phyloP scores from a whole-genome alignment of 345 rosid genomes.

The Lepidium sativum region DNA sequence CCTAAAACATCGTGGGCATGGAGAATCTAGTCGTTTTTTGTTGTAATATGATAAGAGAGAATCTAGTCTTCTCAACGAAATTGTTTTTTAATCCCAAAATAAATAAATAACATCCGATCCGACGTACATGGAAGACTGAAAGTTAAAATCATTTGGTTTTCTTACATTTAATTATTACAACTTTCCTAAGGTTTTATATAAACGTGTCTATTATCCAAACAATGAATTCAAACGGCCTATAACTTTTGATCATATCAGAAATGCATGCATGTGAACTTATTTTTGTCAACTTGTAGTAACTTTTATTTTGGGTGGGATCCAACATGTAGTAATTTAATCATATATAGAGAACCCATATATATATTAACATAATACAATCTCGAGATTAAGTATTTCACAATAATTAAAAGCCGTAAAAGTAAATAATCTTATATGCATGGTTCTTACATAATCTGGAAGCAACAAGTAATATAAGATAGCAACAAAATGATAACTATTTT shows the following conservation, averaged over 20 bases:
- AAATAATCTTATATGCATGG: no score
- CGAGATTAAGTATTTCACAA: no score
- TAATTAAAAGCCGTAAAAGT: no score
- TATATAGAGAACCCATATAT: no score
- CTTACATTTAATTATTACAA: background rate
- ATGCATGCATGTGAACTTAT: conserved; percentile 2
- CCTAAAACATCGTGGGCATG: background rate
- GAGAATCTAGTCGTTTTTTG: background rate
- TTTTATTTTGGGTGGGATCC: no score
- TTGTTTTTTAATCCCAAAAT: background rate
- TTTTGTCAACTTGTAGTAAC: conserved; percentile 2
- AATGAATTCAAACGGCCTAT: background rate
- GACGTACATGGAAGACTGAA: background rate
- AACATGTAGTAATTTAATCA: no score
- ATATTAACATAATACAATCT: no score
- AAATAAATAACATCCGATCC: background rate
- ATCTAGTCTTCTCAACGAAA: background rate
- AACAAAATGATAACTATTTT: no score
- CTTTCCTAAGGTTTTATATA: background rate
- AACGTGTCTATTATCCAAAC: conserved; percentile 9
- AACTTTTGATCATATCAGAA: background rate
- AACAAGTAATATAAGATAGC: no score
- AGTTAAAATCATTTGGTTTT: background rate
- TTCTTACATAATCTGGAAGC: no score
- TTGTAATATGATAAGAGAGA: background rate